Conservation (phyloP, 331 rosid species). For the Stylosanthes scabra region DNA sequence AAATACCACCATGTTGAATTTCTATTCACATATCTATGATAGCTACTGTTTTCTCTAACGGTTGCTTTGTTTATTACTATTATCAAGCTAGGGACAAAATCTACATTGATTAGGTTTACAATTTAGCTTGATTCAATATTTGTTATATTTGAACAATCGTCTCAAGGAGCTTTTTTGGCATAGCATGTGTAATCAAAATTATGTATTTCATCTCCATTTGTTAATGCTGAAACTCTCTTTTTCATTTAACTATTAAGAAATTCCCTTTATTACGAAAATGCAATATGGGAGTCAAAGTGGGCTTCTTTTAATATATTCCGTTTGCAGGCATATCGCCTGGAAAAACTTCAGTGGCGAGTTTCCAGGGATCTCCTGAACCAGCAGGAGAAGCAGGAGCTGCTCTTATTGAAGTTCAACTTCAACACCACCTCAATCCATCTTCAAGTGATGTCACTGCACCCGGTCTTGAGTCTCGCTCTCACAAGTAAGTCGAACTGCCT, state of each 20-base stretch:
- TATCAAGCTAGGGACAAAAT: not conserved
- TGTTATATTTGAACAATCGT: constrained; percentile 1
- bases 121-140: constrained; percentile 4
- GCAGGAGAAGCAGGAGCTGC: constrained; percentile 50
- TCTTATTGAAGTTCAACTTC: constrained; percentile 59
- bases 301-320: constrained; percentile 32
- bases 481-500: constrained; percentile 50
- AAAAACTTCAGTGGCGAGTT: constrained; percentile 46
- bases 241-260: too few relatives aligned
- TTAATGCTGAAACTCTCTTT: not conserved
- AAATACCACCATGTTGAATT: not conserved
- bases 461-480: constrained; percentile 62
- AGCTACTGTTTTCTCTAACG: constrained; percentile 17
- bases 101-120: not conserved
- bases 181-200: not conserved
- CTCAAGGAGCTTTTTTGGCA: not conserved
- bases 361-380: constrained; percentile 66
- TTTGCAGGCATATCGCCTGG: constrained; percentile 69
- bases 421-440: constrained; percentile 58
- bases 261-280: not conserved
- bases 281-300: constrained; percentile 4
- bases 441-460: constrained; percentile 51
- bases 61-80: constrained; percentile 7
- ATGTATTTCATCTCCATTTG: constrained; percentile 34
- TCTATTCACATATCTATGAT: not conserved